These are phyloP conservation scores for Wickerhamomyces chambardii DNA, from an alignment of 805 yeast species.

Conservation along the genomic window DNA sequence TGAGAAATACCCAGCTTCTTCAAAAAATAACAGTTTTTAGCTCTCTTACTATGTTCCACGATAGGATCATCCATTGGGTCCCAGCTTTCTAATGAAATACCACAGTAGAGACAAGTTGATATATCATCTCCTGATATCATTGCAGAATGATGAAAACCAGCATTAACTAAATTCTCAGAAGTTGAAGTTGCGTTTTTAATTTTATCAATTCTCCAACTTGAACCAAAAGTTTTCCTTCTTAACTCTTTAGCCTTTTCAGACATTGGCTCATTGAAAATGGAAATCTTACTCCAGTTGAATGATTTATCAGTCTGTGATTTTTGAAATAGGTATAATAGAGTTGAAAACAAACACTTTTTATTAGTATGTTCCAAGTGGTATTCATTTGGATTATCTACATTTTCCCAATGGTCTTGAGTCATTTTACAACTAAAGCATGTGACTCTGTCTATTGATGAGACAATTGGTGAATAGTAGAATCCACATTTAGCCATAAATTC, in stretches of 20 bases:
- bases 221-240: conserved; percentile 31
- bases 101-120: conserved; percentile 59
- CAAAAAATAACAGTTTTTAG: conserved; percentile 30
- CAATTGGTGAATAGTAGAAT: conserved; percentile 52
- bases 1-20: neutral
- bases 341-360: conserved; percentile 24
- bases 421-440: conserved; percentile 49
- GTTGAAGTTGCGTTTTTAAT: conserved; percentile 30
- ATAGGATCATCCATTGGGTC: conserved; percentile 54
- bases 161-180: conserved; percentile 34
- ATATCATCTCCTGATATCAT: conserved; percentile 37
- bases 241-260: conserved; percentile 20
- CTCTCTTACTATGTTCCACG: conserved; percentile 41
- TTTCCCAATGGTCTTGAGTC: conserved; percentile 52
- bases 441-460: conserved; percentile 38
- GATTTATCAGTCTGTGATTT: conserved; percentile 10
- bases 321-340: conserved; percentile 15
- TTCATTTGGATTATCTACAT: conserved; percentile 34
- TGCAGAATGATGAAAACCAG: conserved; percentile 61
- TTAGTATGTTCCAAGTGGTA: conserved; percentile 31
- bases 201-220: conserved; percentile 37
- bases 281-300: conserved; percentile 10
- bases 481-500: conserved; percentile 47
- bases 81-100: conserved; percentile 64
- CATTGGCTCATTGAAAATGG: conserved; percentile 25